Percentiles rank a stretch among this genome's conserved stretches.
phyloP scores from a whole-genome alignment of 1,284 basidiomycete species.

The Cryptococcus sp. region DNA sequence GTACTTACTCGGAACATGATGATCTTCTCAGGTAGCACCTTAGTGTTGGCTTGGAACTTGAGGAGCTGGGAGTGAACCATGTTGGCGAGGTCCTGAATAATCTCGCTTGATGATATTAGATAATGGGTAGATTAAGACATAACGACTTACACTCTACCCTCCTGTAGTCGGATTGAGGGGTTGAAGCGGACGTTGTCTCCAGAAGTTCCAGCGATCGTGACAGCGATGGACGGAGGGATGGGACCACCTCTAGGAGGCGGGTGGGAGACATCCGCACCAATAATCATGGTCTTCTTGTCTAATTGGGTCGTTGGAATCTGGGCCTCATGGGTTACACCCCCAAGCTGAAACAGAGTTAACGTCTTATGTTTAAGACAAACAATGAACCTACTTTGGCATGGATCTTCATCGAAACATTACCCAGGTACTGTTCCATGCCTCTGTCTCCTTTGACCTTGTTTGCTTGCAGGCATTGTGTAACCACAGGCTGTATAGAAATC shows the following conservation, averaged over 20 bases:
- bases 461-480: slow-evolving; percentile 45
- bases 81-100: slow-evolving; percentile 24
- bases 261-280: slow-evolving; percentile 43
- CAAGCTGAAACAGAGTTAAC: slow-evolving; percentile 39
- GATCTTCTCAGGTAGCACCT: slow-evolving; percentile 41
- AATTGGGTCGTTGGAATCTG: slow-evolving; percentile 14
- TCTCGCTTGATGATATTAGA: slow-evolving; percentile 16
- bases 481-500: slow-evolving; percentile 22
- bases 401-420: slow-evolving; percentile 43
- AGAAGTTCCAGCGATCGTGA: slow-evolving; percentile 47
- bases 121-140: background rate
- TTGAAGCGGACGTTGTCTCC: slow-evolving; percentile 42
- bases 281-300: slow-evolving; percentile 47
- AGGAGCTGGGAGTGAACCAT: slow-evolving; percentile 34
- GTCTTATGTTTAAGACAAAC: background rate
- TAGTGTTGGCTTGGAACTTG: slow-evolving; percentile 32
- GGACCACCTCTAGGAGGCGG: slow-evolving; percentile 28
- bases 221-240: slow-evolving; percentile 49
- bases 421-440: slow-evolving; percentile 49
- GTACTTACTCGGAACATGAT: slow-evolving; percentile 44
- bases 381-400: slow-evolving; percentile 40
- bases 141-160: slow-evolving; percentile 39
- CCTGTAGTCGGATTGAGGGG: slow-evolving; percentile 47
- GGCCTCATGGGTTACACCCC: slow-evolving; percentile 50
- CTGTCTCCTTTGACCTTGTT: slow-evolving; percentile 41